Evolutionary conservation across 2,329 filamentous ascomycete genomes (phyloP).

Genomic region (Pseudogymnoascus verrucosus): DNA sequence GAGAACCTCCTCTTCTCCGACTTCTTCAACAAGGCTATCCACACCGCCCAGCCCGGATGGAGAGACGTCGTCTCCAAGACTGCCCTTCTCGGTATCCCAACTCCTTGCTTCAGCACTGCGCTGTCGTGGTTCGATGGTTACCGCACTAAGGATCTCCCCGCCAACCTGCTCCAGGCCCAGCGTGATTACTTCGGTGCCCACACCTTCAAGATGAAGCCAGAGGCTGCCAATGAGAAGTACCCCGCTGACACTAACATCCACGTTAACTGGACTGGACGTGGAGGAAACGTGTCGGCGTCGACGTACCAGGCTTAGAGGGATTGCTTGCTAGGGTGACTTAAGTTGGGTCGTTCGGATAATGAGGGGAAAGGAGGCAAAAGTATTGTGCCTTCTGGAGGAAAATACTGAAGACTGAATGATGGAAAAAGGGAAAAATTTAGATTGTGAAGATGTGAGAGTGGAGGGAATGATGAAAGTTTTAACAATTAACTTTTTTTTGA

Average conservation of each 20-base stretch:
- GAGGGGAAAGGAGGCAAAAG: too few relatives aligned
- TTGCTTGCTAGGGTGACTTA: not conserved
- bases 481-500: too few relatives aligned
- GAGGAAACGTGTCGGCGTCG: conserved; percentile 92
- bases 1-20: conserved; percentile 98
- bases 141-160: conserved; percentile 91
- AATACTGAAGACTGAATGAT: too few relatives aligned
- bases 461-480: too few relatives aligned
- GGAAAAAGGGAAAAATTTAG: too few relatives aligned
- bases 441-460: too few relatives aligned
- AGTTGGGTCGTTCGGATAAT: too few relatives aligned
- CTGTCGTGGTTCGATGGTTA: conserved; percentile 99
- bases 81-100: conserved; percentile 89
- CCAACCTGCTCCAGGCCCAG: conserved; percentile 97
- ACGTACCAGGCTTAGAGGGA: conserved; percentile 83
- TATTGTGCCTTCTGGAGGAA: too few relatives aligned
- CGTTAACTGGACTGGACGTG: conserved; percentile 99
- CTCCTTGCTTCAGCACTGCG: conserved; percentile 91
- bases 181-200: conserved; percentile 98
- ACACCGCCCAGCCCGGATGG: conserved; percentile 91
- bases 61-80: conserved; percentile 85
- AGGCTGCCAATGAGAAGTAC: conserved; percentile 70
- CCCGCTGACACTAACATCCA: conserved; percentile 82
- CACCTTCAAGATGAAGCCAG: conserved; percentile 83
- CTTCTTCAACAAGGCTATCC: conserved; percentile 99